Percentiles rank a stretch among this genome's conserved stretches.
Conservation (phyloP, 345 rosid genomes). For the Eucalyptus sp. region DNA sequence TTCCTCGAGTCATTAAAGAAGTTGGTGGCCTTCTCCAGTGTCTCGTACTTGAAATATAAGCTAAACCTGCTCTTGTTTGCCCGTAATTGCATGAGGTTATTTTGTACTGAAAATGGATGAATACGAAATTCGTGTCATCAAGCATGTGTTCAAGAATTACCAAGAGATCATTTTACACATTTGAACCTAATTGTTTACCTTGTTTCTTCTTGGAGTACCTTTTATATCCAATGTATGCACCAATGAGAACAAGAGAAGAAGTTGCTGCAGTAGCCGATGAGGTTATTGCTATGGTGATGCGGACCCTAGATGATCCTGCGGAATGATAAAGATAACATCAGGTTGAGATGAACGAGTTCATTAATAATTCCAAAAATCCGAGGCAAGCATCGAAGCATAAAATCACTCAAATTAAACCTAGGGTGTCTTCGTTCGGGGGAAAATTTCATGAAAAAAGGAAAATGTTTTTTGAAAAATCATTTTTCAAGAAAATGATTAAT, state of each 20-base stretch:
- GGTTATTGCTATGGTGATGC: neutral
- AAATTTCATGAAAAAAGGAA: no score
- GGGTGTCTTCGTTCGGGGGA: no score
- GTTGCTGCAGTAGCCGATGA: neutral
- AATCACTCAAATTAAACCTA: no score
- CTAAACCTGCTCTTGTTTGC: neutral
- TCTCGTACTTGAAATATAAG: conserved; percentile 47
- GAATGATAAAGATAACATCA: neutral
- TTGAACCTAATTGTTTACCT: neutral
- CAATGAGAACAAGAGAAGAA: neutral
- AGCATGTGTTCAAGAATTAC: neutral
- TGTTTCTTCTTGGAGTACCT: neutral
- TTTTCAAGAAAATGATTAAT: no score
- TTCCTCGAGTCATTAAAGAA: conserved; percentile 47
- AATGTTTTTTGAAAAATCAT: no score
- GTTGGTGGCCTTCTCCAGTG: conserved; percentile 57
- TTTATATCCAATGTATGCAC: neutral
- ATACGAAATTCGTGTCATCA: neutral
- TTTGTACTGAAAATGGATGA: neutral
- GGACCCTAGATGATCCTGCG: neutral
- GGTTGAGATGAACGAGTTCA: no score
- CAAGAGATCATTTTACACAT: neutral
- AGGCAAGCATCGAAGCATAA: no score
- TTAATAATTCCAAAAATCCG: no score
- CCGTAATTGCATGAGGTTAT: neutral